phyloP scores from a whole-genome alignment of 441 rosid species.

The Iberis amara region DNA sequence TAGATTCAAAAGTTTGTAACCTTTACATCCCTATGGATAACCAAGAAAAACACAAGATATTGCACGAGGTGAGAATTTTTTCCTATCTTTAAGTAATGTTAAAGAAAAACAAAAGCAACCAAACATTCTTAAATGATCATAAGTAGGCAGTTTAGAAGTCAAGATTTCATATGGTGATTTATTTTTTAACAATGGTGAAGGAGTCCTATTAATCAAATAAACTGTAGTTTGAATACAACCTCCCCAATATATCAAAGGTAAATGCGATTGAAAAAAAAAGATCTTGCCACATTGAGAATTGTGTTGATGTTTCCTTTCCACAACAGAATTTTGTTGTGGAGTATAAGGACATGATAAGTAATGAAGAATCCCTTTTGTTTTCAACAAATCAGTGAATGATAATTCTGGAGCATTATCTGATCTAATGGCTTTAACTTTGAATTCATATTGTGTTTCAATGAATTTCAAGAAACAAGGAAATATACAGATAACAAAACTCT shows the following conservation, averaged over 20 bases:
- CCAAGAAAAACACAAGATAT: too few species aligned
- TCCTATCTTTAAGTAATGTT: too few species aligned
- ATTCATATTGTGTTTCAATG: neutral
- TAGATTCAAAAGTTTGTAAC: too few species aligned
- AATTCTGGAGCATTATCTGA: slow-evolving; percentile 9
- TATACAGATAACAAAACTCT: too few species aligned
- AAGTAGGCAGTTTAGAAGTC: too few species aligned
- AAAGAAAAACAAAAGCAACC: too few species aligned
- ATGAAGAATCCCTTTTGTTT: neutral
- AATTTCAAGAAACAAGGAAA: neutral
- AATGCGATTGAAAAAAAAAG: neutral
- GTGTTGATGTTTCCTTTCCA: slow-evolving; percentile 7
- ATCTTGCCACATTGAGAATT: neutral
- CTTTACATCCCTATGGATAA: too few species aligned
- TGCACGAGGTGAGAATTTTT: too few species aligned
- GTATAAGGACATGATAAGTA: neutral
- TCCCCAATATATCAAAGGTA: neutral
- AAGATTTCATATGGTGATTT: neutral
- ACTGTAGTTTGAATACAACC: neutral
- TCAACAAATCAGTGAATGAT: neutral
- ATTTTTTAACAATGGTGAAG: neutral
- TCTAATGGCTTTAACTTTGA: neutral
- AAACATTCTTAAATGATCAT: neutral
- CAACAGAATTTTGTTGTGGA: neutral
- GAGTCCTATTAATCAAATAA: neutral